phyloP scores from a whole-genome alignment of 2,329 filamentous ascomycete species.

The Ascochyta viciae-villosae region DNA sequence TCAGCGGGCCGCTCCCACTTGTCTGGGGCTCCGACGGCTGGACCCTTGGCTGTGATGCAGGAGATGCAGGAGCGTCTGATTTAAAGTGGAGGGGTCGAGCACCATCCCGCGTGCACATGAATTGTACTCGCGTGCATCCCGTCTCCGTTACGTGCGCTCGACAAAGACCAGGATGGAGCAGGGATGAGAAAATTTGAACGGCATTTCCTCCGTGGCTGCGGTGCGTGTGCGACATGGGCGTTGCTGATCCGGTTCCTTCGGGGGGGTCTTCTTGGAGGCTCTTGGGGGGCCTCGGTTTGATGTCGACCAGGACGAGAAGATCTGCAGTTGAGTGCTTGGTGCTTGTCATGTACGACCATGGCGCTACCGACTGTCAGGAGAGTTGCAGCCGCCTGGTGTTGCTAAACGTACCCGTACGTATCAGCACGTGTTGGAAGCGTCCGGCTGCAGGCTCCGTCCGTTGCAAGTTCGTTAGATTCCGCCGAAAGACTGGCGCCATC shows the following conservation, averaged over 20 bases:
- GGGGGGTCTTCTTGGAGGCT: neutral
- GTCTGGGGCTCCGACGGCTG: conserved; percentile 16
- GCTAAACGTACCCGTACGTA: neutral
- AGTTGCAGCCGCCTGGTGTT: neutral
- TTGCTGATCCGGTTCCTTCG: conserved; percentile 14
- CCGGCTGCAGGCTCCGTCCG: conserved; percentile 1
- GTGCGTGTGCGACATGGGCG: neutral
- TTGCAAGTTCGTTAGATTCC: neutral
- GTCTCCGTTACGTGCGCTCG: conserved; percentile 11
- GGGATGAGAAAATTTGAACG: conserved; percentile 7
- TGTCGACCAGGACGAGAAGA: neutral
- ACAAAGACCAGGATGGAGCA: conserved; percentile 1
- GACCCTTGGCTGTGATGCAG: conserved; percentile 19
- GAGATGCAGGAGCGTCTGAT: conserved; percentile 6
- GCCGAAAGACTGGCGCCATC: conserved; percentile 5
- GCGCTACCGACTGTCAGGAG: neutral
- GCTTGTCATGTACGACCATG: neutral
- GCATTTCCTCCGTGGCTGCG: neutral
- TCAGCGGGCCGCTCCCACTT: conserved; percentile 19
- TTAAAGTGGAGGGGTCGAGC: conserved; percentile 14
- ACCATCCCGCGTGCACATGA: conserved; percentile 11
- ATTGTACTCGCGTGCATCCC: conserved; percentile 3
- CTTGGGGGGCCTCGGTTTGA: neutral
- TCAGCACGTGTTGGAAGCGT: neutral
- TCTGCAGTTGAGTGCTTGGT: neutral